A percentile compares a stretch with the other conserved stretches of the same genome.
Conservation (phyloP, 306 rosid species). For the Castanea sativa region DNA sequence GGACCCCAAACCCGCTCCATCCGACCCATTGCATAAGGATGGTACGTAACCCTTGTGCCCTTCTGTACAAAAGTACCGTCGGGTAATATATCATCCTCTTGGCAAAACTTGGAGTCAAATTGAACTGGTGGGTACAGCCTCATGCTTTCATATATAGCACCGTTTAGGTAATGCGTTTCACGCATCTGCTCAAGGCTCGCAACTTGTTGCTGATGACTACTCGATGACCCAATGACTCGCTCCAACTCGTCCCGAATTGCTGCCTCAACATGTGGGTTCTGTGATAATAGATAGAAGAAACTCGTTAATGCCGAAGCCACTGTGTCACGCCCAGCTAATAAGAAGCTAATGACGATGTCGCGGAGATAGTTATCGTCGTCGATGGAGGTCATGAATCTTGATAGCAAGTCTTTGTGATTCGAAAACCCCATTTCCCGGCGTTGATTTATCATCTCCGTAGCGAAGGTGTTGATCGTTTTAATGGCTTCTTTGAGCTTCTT, state of each 20-base stretch:
- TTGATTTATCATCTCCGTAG: conserved; percentile 35
- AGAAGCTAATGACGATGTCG: conserved; percentile 79
- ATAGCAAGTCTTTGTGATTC: conserved; percentile 50
- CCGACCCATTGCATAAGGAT: conserved; percentile 97
- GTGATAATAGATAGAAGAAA: conserved; percentile 51
- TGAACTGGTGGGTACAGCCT: conserved; percentile 86
- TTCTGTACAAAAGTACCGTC: conserved; percentile 68
- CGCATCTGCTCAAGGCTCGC: conserved; percentile 40
- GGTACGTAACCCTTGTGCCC: conserved; percentile 81
- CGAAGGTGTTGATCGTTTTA: conserved; percentile 36
- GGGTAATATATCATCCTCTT: conserved; percentile 73
- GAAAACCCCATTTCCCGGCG: conserved; percentile 33
- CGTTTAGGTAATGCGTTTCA: conserved; percentile 71
- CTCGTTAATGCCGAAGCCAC: conserved; percentile 68
- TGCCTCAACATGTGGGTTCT: conserved; percentile 38
- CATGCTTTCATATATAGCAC: conserved; percentile 68
- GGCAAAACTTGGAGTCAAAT: conserved; percentile 73
- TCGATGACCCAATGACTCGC: conserved; percentile 33
- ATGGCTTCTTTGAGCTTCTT: conserved; percentile 51
- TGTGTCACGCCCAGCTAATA: conserved; percentile 87
- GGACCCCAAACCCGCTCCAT: conserved; percentile 82
- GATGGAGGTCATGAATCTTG: conserved; percentile 64
- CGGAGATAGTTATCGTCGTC: conserved; percentile 58
- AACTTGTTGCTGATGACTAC: conserved; percentile 1
- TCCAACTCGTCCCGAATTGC: conserved; percentile 52